A percentile compares a stretch with the other conserved stretches of the same genome.
phyloP scores from a whole-genome alignment of 768 basidiomycete species.

The Lyophyllum atratum region DNA sequence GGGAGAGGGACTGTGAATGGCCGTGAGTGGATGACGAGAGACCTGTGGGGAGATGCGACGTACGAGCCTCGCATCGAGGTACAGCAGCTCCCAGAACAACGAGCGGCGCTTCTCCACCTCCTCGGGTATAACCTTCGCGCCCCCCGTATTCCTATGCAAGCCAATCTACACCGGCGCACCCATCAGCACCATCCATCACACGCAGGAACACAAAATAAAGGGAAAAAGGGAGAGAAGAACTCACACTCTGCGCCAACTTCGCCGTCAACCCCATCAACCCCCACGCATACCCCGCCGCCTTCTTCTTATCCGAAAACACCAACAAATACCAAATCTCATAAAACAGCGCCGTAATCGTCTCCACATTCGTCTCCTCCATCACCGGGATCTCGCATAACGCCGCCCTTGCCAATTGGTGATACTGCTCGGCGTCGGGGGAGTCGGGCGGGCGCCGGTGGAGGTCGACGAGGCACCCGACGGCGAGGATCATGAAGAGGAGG shows the following conservation, averaged over 20 bases:
- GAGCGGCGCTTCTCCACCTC: constrained; percentile 69
- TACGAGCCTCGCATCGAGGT: constrained; percentile 64
- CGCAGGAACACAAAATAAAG: too few relatives aligned
- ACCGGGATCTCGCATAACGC: constrained; percentile 61
- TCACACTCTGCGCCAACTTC: constrained; percentile 67
- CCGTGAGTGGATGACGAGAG: background rate
- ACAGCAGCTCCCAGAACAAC: constrained; percentile 71
- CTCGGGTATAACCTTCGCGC: constrained; percentile 68
- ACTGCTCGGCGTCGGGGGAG: constrained; percentile 59
- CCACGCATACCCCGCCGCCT: constrained; percentile 61
- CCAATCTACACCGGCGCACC: constrained; percentile 11
- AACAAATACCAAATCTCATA: constrained; percentile 69
- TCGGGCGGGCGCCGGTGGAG: constrained; percentile 43
- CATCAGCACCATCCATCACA: too few relatives aligned
- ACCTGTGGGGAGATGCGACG: constrained; percentile 26
- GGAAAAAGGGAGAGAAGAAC: constrained; percentile 43
- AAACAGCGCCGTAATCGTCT: constrained; percentile 60
- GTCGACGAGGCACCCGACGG: constrained; percentile 70
- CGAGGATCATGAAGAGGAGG: constrained; percentile 68
- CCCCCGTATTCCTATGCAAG: constrained; percentile 49
- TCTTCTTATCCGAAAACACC: constrained; percentile 71
- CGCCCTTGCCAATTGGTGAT: constrained; percentile 60
- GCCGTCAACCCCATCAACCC: constrained; percentile 57
- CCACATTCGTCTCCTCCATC: constrained; percentile 69
- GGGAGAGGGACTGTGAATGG: constrained; percentile 51